Evolutionary conservation across 139 green algal species (phyloP).

Genomic region (Chlorella sorokiniana): DNA sequence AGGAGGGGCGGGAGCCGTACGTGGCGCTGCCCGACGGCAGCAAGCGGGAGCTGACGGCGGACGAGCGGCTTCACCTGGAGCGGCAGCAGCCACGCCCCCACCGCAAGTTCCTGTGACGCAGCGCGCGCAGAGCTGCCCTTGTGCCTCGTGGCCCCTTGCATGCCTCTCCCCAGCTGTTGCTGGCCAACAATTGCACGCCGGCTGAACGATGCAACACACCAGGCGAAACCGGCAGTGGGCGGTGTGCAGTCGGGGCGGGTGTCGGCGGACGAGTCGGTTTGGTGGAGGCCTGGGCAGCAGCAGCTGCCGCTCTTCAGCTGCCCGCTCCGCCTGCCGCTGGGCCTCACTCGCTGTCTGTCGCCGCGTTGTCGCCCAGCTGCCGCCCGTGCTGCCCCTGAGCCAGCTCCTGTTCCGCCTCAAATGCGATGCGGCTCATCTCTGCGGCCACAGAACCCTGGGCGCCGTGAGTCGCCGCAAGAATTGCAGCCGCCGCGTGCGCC

Average conservation of each 20-base stretch:
- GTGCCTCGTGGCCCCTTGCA: too few species aligned
- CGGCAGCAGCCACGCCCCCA: slow-evolving; percentile 33
- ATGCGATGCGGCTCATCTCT: slow-evolving; percentile 19
- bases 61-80: slow-evolving; percentile 49
- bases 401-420: slow-evolving; percentile 23
- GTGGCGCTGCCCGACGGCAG: slow-evolving; percentile 48
- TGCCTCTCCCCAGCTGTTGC: too few species aligned
- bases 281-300: too few species aligned
- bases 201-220: too few species aligned
- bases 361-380: neutral
- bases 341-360: too few species aligned
- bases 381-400: neutral
- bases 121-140: too few species aligned
- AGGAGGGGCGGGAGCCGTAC: slow-evolving; percentile 24
- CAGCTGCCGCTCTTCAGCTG: too few species aligned
- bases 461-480: slow-evolving; percentile 45
- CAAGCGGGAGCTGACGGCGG: slow-evolving; percentile 40
- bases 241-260: too few species aligned
- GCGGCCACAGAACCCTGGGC: neutral
- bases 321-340: too few species aligned
- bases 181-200: too few species aligned
- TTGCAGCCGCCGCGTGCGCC: slow-evolving; percentile 33
- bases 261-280: too few species aligned
- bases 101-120: slow-evolving; percentile 10
- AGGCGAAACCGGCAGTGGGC: too few species aligned